Evolutionary conservation across 345 rosid genomes (phyloP).

Genomic region (Boechera retrofracta): DNA sequence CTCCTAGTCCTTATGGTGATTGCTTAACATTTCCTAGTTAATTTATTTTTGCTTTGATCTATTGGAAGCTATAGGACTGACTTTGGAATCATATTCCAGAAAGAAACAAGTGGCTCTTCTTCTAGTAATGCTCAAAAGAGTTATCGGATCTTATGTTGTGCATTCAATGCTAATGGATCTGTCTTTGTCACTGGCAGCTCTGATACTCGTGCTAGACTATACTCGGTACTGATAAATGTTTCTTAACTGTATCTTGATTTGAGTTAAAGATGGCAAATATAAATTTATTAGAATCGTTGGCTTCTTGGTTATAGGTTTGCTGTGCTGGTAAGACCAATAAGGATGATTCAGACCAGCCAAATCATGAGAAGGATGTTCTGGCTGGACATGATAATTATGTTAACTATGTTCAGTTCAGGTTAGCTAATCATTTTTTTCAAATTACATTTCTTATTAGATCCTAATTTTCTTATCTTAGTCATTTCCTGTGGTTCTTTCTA

Average conservation of each 20-base stretch:
- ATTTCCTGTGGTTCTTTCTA: conserved; percentile 49
- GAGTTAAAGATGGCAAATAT: conserved; percentile 13
- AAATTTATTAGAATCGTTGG: neutral
- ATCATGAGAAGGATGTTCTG: conserved; percentile 87
- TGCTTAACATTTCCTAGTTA: conserved; percentile 17
- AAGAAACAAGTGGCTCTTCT: conserved; percentile 67
- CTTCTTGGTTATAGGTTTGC: conserved; percentile 71
- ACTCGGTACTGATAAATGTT: conserved; percentile 32
- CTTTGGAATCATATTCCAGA: conserved; percentile 56
- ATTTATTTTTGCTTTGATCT: conserved; percentile 26
- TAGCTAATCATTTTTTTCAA: conserved; percentile 27
- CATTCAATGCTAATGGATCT: conserved; percentile 93
- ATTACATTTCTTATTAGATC: conserved; percentile 16
- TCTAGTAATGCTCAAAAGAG: conserved; percentile 64
- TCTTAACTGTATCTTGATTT: conserved; percentile 19
- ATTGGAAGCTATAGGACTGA: conserved; percentile 31
- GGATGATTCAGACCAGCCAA: conserved; percentile 79
- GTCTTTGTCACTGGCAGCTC: conserved; percentile 99
- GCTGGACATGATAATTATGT: conserved; percentile 98
- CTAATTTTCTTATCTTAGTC: conserved; percentile 11
- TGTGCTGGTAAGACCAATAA: conserved; percentile 69
- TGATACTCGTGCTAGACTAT: conserved; percentile 95
- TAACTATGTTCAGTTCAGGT: conserved; percentile 99
- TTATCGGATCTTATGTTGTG: conserved; percentile 90
- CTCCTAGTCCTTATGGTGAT: conserved; percentile 68